These are phyloP conservation scores for Cryptococcus depauperatus DNA, from an alignment of 1,284 basidiomycete species.

Conservation along the genomic window DNA sequence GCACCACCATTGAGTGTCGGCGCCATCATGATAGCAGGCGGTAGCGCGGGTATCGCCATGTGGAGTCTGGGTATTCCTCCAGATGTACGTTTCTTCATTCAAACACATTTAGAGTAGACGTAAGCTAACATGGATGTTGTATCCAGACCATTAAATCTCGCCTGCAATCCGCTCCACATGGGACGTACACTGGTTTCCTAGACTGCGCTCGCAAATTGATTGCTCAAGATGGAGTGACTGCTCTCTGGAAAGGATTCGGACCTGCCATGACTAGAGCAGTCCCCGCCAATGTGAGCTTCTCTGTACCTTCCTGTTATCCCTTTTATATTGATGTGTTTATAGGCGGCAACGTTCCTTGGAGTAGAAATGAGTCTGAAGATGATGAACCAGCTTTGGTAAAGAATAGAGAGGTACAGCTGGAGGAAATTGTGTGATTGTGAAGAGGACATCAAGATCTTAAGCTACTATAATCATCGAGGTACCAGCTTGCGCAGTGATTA, in stretches of 20 bases:
- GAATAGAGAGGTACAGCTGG: background rate
- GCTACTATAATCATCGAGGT: no score
- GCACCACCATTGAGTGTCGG: conserved; percentile 76
- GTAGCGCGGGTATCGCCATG: conserved; percentile 94
- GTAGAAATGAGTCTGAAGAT: conserved; percentile 44
- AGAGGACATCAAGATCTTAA: no score
- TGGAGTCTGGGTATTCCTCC: conserved; percentile 93
- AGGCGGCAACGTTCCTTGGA: conserved; percentile 44
- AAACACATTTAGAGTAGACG: no score
- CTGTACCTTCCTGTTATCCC: background rate
- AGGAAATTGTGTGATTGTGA: background rate
- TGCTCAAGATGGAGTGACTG: conserved; percentile 76
- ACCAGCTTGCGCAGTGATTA: no score
- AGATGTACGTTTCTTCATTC: conserved; percentile 60
- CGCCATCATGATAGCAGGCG: conserved; percentile 85
- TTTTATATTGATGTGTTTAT: background rate
- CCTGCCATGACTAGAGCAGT: conserved; percentile 84
- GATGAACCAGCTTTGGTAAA: conserved; percentile 43
- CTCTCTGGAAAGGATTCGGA: conserved; percentile 94
- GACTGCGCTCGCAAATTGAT: conserved; percentile 92
- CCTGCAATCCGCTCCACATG: conserved; percentile 90
- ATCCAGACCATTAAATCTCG: conserved; percentile 86
- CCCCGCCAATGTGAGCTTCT: conserved; percentile 51
- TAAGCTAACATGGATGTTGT: background rate
- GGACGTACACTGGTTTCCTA: conserved; percentile 87